Conservation (phyloP, 2,329 filamentous ascomycete genomes). For the Neofusicoccum laricinum region DNA sequence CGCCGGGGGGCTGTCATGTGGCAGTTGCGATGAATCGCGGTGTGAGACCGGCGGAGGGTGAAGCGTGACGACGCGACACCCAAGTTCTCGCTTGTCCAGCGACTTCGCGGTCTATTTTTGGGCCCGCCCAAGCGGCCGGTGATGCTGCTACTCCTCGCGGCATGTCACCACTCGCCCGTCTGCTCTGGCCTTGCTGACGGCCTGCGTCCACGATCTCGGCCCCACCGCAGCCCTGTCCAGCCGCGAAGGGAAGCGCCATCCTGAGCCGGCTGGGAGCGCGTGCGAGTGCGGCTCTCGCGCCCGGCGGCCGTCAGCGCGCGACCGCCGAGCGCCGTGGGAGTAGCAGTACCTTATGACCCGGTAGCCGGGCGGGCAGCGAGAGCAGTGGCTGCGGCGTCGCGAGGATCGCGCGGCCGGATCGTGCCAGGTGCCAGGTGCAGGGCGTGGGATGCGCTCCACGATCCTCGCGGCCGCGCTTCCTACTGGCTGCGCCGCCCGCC, state of each 20-base stretch:
- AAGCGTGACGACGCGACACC: not conserved
- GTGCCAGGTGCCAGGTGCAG: not conserved
- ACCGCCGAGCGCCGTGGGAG: not conserved
- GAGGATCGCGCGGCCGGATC: not conserved
- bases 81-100: not conserved
- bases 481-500: conserved; percentile 1
- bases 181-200: not conserved
- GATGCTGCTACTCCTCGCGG: not conserved
- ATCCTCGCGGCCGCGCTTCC: conserved; percentile 10
- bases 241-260: not conserved
- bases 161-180: not conserved
- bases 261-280: not conserved
- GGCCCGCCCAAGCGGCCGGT: not conserved
- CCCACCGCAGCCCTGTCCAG: not conserved
- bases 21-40: not conserved
- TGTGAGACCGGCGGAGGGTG: not conserved
- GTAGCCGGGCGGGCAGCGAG: not conserved
- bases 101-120: conserved; percentile 8
- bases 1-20: not conserved
- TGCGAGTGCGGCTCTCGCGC: not conserved
- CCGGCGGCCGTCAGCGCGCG: not conserved
- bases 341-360: not conserved
- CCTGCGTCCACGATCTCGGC: conserved; percentile 3
- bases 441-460: not conserved
- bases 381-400: not conserved